A percentile compares a stretch with the other conserved stretches of the same genome.
phyloP scores from a whole-genome alignment of 2,329 filamentous ascomycete genomes.

The Colletotrichum salicis region DNA sequence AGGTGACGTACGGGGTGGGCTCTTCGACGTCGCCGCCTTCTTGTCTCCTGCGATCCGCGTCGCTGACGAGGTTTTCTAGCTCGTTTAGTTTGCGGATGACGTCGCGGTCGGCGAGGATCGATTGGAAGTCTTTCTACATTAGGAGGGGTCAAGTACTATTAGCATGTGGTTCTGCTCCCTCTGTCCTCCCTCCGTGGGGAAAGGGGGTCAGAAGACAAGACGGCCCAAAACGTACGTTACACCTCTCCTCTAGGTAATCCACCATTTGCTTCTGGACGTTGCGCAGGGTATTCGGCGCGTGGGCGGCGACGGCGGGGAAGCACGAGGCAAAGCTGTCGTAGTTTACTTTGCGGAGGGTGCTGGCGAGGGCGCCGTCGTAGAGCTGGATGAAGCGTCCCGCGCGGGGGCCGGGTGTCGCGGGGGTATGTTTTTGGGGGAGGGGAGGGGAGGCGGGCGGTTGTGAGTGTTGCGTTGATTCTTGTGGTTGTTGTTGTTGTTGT shows the following conservation, averaged over 20 bases:
- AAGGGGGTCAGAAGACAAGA: background rate
- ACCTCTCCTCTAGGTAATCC: constrained; percentile 63
- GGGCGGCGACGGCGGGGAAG: constrained; percentile 68
- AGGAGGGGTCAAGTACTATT: background rate
- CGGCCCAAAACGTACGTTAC: constrained; percentile 51
- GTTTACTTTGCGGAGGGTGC: constrained; percentile 62
- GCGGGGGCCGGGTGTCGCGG: constrained; percentile 64
- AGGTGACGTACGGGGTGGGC: constrained; percentile 58
- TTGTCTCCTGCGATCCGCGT: constrained; percentile 55
- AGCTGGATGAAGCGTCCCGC: constrained; percentile 65
- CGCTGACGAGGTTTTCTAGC: constrained; percentile 65
- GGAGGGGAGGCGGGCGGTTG: constrained; percentile 48
- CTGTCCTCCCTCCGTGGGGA: constrained; percentile 17
- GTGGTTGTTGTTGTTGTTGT: background rate
- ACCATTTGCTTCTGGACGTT: constrained; percentile 70
- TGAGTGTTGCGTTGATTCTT: background rate
- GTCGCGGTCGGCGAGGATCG: constrained; percentile 60
- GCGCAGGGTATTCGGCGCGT: constrained; percentile 61
- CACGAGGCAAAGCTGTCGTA: constrained; percentile 69
- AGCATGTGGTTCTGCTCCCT: background rate
- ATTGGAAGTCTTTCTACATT: constrained; percentile 65
- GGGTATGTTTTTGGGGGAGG: constrained; percentile 53
- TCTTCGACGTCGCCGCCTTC: constrained; percentile 42
- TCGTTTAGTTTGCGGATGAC: constrained; percentile 69
- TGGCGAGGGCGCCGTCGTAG: constrained; percentile 61